Conservation (phyloP, 345 rosid species). For the Syzygium jambos region DNA sequence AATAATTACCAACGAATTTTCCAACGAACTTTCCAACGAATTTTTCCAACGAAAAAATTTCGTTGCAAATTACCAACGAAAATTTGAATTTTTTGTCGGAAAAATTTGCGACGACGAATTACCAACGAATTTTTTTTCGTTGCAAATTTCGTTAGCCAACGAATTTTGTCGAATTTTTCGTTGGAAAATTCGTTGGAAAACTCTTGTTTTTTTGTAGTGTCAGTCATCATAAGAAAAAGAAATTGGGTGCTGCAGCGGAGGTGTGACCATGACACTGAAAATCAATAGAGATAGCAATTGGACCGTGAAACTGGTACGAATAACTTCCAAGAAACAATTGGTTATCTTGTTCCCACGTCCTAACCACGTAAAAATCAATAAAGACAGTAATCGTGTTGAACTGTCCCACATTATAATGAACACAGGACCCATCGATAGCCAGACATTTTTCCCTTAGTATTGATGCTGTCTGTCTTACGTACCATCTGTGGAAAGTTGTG, state of each 20-base stretch:
- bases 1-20: no score
- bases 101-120: no score
- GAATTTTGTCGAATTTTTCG: no score
- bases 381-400: background rate
- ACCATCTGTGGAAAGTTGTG: conserved; percentile 55
- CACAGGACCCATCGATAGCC: background rate
- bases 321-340: background rate
- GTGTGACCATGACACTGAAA: background rate
- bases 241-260: no score
- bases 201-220: no score
- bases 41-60: no score
- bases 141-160: no score
- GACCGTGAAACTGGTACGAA: background rate
- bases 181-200: no score
- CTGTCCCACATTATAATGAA: background rate
- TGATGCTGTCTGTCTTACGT: background rate
- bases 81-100: no score
- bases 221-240: background rate
- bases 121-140: no score
- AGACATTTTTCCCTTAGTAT: background rate
- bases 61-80: no score
- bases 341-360: background rate
- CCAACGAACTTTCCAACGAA: no score
- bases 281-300: background rate
- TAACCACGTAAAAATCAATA: background rate